These are phyloP conservation scores for Przewalskia tangutica DNA, from an alignment of 257 asterid species.

Conservation along the genomic window DNA sequence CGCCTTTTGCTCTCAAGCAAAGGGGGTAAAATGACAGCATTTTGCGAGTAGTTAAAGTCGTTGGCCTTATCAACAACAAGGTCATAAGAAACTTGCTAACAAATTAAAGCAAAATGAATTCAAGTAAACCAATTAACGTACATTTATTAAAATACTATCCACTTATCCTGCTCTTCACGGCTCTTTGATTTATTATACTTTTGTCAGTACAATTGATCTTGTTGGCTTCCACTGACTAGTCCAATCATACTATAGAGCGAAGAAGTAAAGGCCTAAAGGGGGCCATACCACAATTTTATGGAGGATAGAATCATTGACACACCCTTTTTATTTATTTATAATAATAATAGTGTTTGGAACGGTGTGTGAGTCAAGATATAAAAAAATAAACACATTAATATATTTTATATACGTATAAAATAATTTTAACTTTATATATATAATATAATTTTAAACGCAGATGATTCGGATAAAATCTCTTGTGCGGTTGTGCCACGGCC, in stretches of 20 bases:
- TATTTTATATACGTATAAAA: neutral
- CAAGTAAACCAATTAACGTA: neutral
- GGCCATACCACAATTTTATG: neutral
- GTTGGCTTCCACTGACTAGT: conserved; percentile 16
- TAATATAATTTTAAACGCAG: rapidly evolving
- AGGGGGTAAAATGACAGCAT: neutral
- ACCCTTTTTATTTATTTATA: too few species aligned
- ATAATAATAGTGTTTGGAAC: neutral
- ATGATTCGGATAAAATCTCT: rapidly evolving
- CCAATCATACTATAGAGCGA: neutral
- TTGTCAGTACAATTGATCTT: conserved; percentile 1
- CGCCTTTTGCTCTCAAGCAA: neutral
- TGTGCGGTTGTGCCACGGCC: too few species aligned
- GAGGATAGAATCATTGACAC: conserved; percentile 7
- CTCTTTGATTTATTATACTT: conserved; percentile 5
- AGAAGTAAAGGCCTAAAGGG: neutral
- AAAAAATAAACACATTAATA: too few species aligned
- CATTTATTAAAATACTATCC: neutral
- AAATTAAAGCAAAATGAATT: neutral
- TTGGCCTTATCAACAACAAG: neutral
- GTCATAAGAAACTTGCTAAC: conserved; percentile 1
- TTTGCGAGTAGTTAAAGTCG: neutral
- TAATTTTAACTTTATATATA: neutral
- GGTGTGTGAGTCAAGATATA: neutral
- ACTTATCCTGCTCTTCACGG: neutral